Base-by-base conservation (phyloP, 495 filamentous ascomycete species). In the Aspergillus cavernicola region DNA sequence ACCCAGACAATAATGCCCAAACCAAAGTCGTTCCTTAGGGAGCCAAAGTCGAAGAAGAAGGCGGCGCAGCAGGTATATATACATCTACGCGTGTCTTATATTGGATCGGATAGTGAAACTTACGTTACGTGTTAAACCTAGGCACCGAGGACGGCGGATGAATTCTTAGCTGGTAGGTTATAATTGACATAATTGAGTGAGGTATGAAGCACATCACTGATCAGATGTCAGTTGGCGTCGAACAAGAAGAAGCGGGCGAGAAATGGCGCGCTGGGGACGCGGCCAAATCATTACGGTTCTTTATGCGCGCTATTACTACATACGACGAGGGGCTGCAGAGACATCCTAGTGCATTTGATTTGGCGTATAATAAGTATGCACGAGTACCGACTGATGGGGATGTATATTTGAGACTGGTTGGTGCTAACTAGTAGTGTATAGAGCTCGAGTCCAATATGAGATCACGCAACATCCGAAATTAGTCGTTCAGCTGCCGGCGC, bases 211-310 rank as follows among this genome's bases (percentile, higher is more conserved):
- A 16, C 4, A 15, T 35, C 11, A 16, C 32, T 53, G 33, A 44
- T 16, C 3, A 15, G 22, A 24, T 6, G 10, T 12, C 41, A 84
- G 80, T 75, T n/a, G 85, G 84, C 20, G 85, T 87, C 24, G 79
- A 83, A 40, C 71, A 81, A 32, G 85, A 89, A 70, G 81, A 86
- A 65, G 78, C 80, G 4, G 85, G 84, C 19, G 85, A 85, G 63
- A 89, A 89, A 78, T 87, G 85, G 85, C 74, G 85, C 12, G 85
- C 81, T 29, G 84, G 84, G 24, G 85, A 89, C 66, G 79, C 82
- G 12, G 81, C 73, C 43, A 89, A 89, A 62, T 81, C 85, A 0
- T 74, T 80, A 57, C 76, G 85, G 33, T 87, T 86, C 64, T 88
- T 86, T 62, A 68, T 80, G 58, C 73, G 81, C 52, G 85, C 85